A percentile compares a stretch with the other conserved stretches of the same genome.
phyloP scores from a whole-genome alignment of 2,329 filamentous ascomycete species.

The Talaromyces verruculosus region DNA sequence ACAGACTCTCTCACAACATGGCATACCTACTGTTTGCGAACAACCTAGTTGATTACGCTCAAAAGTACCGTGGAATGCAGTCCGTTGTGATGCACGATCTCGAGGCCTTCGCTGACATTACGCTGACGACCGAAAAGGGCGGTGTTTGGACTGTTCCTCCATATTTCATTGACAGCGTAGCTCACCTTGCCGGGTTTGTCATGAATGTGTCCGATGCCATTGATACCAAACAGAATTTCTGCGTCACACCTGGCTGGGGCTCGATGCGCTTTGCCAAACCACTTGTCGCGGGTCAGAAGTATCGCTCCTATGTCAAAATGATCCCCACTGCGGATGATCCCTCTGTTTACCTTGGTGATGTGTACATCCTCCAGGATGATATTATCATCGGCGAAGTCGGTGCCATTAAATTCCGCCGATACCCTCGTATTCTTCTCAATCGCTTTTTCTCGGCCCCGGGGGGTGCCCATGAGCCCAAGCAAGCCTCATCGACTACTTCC shows the following conservation, averaged over 20 bases:
- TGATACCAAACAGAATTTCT: constrained; percentile 32
- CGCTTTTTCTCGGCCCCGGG: constrained; percentile 42
- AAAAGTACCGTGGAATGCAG: constrained; percentile 26
- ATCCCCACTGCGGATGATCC: constrained; percentile 27
- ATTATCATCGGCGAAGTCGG: constrained; percentile 16
- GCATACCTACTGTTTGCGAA: constrained; percentile 30
- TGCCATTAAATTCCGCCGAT: constrained; percentile 22
- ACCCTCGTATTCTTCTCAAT: constrained; percentile 23
- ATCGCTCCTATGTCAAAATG: constrained; percentile 38
- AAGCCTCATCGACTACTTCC: neutral
- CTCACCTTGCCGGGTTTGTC: constrained; percentile 40
- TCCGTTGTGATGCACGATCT: constrained; percentile 25
- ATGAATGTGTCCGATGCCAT: constrained; percentile 38
- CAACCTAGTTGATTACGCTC: constrained; percentile 25
- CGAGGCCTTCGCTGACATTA: constrained; percentile 32
- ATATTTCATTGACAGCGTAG: constrained; percentile 38
- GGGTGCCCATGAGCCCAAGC: neutral
- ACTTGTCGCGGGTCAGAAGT: constrained; percentile 27
- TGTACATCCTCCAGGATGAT: constrained; percentile 31
- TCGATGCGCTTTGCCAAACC: constrained; percentile 29
- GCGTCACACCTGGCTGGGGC: constrained; percentile 39
- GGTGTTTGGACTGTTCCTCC: constrained; percentile 28
- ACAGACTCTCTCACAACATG: constrained; percentile 28
- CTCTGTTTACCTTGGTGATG: constrained; percentile 32
- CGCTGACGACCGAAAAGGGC: constrained; percentile 22